A percentile compares a stretch with the other conserved stretches of the same genome.
Conservation (phyloP, 2,329 filamentous ascomycete genomes). For the Phaeoacremonium minimum region DNA sequence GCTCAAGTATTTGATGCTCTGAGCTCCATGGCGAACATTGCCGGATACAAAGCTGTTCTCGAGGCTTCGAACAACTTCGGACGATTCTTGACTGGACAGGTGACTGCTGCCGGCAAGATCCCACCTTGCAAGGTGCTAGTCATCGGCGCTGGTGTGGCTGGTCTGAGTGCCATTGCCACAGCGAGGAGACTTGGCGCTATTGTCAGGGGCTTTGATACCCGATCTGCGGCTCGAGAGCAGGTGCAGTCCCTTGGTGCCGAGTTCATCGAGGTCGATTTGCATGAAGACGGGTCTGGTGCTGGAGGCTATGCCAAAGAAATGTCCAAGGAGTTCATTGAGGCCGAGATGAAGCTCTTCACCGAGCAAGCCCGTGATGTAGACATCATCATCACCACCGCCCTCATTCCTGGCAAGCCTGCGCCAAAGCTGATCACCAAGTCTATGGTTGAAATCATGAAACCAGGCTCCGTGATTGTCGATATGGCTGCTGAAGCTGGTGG, state of each 20-base stretch:
- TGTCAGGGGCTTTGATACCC: constrained; percentile 87
- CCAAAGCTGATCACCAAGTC: constrained; percentile 79
- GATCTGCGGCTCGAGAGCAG: constrained; percentile 81
- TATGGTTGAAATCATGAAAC: constrained; percentile 82
- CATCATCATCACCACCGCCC: constrained; percentile 88
- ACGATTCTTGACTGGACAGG: constrained; percentile 82
- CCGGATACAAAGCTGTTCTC: constrained; percentile 86
- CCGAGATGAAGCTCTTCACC: constrained; percentile 88
- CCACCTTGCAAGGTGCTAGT: constrained; percentile 87
- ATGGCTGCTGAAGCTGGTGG: constrained; percentile 83
- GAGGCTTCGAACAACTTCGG: constrained; percentile 89
- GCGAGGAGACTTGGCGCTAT: constrained; percentile 84
- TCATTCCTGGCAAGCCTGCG: constrained; percentile 80
- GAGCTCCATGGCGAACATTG: constrained; percentile 92
- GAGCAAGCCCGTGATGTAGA: constrained; percentile 85
- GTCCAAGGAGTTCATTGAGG: constrained; percentile 90
- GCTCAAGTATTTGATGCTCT: constrained; percentile 86
- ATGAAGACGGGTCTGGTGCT: constrained; percentile 79
- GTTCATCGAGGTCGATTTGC: constrained; percentile 79
- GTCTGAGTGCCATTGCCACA: constrained; percentile 82
- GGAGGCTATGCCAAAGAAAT: constrained; percentile 92
- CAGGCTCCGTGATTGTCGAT: constrained; percentile 84
- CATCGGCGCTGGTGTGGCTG: constrained; percentile 86
- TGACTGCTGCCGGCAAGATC: constrained; percentile 86
- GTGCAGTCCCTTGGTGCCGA: constrained; percentile 87